Evolutionary conservation across 1,284 basidiomycete genomes (phyloP), one percentile per base, ranked within the genome.

Genomic region (Phlebopus sp.): DNA sequence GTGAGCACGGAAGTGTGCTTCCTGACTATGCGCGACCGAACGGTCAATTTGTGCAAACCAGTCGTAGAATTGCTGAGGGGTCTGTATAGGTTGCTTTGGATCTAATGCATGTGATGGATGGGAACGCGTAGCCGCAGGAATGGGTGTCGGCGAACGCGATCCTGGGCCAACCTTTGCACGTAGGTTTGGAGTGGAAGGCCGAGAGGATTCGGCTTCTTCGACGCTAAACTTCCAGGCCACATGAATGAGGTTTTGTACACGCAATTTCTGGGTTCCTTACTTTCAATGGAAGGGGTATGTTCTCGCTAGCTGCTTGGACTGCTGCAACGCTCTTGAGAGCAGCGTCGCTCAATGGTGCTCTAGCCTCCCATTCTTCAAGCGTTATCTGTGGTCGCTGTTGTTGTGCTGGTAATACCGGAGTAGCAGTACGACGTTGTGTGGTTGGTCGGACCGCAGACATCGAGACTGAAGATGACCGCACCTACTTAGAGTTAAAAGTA

Each of bases 51-150:
- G 75, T 0, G 89, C 78, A 64, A 93, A 94, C 86, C 92, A 96
- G 69, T 97, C 94, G 61, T 94, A 92, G 68, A 97, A 96, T 57
- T 95, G 90, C 59, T 97, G 91, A 0, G 92, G 85, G 0, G 91
- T 94, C 52, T 85, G 79, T 37, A 97, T 83, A 4, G 90, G 84
- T 21, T 82, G 76, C 48, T 76, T 78, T 5, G 86, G 84, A 56
- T 84, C 81, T 15, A 90, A 71, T 0, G 77, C 69, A 62, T 83
- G 77, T 23, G 68, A 60, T n/a, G 60, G 68, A 32, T 64, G 60
- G 13, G 62, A 59, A 43, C 67, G 70, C 43, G 52, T 42, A 44
- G 21, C 49, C 13, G 52, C 48, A 39, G 42, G 49, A 43, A 49
- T 56, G 52, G 70, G 72, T 13, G 69, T 73, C 17, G 64, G 66